Evolutionary conservation across 1,284 basidiomycete species (phyloP).

Genomic region (Fistulinella cinereoalba): DNA sequence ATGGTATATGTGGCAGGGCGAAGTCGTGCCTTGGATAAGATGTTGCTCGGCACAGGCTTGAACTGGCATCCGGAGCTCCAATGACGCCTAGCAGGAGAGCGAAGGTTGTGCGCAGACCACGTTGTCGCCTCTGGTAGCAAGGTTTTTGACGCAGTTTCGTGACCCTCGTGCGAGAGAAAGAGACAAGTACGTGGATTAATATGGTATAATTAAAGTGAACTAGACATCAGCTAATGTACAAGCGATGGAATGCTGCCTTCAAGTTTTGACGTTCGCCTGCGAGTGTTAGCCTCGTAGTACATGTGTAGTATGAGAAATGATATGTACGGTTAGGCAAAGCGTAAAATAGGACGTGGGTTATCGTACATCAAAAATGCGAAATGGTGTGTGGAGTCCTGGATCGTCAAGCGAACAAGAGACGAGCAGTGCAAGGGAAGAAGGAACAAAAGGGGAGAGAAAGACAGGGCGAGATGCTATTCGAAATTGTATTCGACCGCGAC

Average conservation of each 20-base stretch:
- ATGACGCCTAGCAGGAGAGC: neutral
- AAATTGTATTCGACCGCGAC: slow-evolving; percentile 69
- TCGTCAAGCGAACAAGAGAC: slow-evolving; percentile 16
- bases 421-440: neutral
- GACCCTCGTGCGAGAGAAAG: neutral
- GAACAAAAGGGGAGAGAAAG: neutral
- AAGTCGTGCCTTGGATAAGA: neutral
- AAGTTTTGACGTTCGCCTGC: slow-evolving; percentile 8
- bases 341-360: slow-evolving; percentile 30
- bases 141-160: neutral
- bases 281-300: slow-evolving; percentile 7
- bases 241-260: slow-evolving; percentile 16
- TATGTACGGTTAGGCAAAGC: slow-evolving; percentile 29
- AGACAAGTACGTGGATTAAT: slow-evolving; percentile 27
- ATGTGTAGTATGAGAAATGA: slow-evolving; percentile 22
- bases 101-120: neutral
- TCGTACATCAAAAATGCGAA: slow-evolving; percentile 30
- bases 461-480: slow-evolving; percentile 40
- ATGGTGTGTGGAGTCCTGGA: slow-evolving; percentile 23
- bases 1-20: neutral
- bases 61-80: too few relatives aligned
- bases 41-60: neutral
- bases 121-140: neutral
- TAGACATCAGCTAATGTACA: slow-evolving; percentile 33
- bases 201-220: slow-evolving; percentile 34